These are phyloP conservation scores for Fusarium falciforme DNA, from an alignment of 2,329 filamentous ascomycete genomes.

Conservation along the genomic window DNA sequence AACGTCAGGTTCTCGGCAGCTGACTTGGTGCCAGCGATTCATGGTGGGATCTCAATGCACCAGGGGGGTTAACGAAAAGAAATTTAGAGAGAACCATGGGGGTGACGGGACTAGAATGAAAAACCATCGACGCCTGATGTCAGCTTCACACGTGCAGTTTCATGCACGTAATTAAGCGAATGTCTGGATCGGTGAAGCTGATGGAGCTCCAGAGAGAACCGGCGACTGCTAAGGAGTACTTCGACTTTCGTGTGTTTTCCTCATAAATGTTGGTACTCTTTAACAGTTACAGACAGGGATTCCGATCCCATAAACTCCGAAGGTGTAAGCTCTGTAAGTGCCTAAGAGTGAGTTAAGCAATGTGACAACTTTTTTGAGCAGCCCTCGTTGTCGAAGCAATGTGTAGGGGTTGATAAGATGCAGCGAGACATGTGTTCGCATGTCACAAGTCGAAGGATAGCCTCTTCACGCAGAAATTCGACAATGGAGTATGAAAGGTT, in stretches of 20 bases:
- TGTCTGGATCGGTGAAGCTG: not conserved
- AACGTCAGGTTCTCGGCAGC: not conserved
- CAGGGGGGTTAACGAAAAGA: not conserved
- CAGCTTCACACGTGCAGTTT: not conserved
- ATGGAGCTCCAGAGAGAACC: not conserved
- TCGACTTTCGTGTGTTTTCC: fast-evolving
- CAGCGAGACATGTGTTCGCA: too few relatives aligned
- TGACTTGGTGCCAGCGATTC: not conserved
- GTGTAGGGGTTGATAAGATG: too few relatives aligned
- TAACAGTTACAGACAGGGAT: not conserved
- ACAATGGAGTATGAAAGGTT: not conserved
- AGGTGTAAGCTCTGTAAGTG: too few relatives aligned
- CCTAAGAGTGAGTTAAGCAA: too few relatives aligned
- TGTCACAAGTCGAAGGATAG: too few relatives aligned
- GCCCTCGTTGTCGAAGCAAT: too few relatives aligned
- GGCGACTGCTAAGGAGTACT: not conserved
- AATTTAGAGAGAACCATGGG: not conserved
- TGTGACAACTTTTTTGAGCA: too few relatives aligned
- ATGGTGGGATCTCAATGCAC: not conserved
- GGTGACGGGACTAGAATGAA: too few relatives aligned
- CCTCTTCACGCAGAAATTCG: not conserved
- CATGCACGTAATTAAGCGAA: not conserved
- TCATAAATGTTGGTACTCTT: not conserved
- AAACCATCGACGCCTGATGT: not conserved
- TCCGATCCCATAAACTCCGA: too few relatives aligned